Evolutionary conservation across 805 yeast genomes (phyloP), one percentile per base, ranked within the genome.

Genomic region (Saccharomycopsis lassenensis): DNA sequence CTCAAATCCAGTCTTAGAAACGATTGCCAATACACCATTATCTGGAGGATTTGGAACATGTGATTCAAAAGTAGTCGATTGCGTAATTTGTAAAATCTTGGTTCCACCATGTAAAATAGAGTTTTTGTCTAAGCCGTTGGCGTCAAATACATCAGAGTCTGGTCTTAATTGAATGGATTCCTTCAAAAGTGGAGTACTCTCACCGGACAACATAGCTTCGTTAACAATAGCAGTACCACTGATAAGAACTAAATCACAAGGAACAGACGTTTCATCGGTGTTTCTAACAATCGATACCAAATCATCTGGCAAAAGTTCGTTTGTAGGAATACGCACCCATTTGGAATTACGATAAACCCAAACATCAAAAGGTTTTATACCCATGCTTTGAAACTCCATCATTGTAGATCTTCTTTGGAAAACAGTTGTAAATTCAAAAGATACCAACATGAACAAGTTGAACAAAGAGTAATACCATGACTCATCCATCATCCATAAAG

Each of bases 201-300:
- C 98, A 57, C 98, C 98, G 4, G 95, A 84, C 39, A 91, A 75
- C 98, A 91, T 91, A 17, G 98, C 98, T 67, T 91, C 98, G 55
- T 91, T 91, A 31, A 91, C 94, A 53, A 91, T 91, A 47, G 94
- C 91, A 14, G 94, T 70, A 35, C 98, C 98, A 50, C 79, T 87
- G 35, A 84, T 58, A 31, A 91, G 65, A 24, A 91, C 59, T 59
- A 91, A 60, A 58, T 91, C 98, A 64, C 98, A 91, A 12, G 98
- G 96, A 37, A 91, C 62, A 1, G 97, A 95, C 45, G 80, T 71
- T 38, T 85, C 97, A 34, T 89, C 98, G 36, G 67, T 77, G 4
- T 95, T 82, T 64, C 98, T 79, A 6, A 81, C 72, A 31, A 87
- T 65, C 7, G 95, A 84, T 14, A 87, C 89, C 41, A 84, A 57